Percentiles rank a stretch among this genome's conserved stretches.
Conservation (phyloP, 2,329 filamentous ascomycete genomes). For the Monilinia fructigena region DNA sequence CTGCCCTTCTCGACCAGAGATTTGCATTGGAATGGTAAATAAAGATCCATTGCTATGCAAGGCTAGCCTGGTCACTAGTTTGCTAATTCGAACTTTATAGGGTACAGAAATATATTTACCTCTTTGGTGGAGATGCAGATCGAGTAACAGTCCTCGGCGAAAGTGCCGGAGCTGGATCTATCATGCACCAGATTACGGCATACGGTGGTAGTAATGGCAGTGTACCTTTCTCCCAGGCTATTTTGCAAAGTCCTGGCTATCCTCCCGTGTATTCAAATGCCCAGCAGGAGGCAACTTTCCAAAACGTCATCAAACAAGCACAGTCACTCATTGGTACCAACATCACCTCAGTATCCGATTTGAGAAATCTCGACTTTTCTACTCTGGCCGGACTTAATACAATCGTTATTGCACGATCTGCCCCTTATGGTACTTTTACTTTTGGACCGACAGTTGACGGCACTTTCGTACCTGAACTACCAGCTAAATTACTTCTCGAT, state of each 20-base stretch:
- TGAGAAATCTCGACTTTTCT: conserved; percentile 20
- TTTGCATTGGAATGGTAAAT: conserved; percentile 52
- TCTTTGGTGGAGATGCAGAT: conserved; percentile 54
- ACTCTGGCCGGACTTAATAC: conserved; percentile 28
- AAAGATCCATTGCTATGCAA: not conserved
- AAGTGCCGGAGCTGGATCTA: conserved; percentile 52
- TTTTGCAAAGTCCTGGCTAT: conserved; percentile 38
- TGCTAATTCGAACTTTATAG: not conserved
- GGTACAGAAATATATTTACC: conserved; percentile 53
- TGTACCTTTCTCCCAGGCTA: conserved; percentile 46
- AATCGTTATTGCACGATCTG: conserved; percentile 28
- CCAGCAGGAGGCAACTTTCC: conserved; percentile 23
- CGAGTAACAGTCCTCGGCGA: conserved; percentile 52
- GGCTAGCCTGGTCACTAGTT: not conserved
- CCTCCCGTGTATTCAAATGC: conserved; percentile 12
- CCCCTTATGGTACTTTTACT: conserved; percentile 45
- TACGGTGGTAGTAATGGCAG: conserved; percentile 44
- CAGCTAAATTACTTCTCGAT: conserved; percentile 46
- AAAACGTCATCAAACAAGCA: conserved; percentile 27
- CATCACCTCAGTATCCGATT: conserved; percentile 21
- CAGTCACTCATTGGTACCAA: conserved; percentile 22
- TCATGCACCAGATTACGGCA: conserved; percentile 56
- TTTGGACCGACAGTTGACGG: conserved; percentile 50
- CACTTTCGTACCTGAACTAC: conserved; percentile 47
- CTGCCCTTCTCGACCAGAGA: conserved; percentile 53